These are phyloP conservation scores for Astrocystis sublimbata DNA, from an alignment of 495 filamentous ascomycete genomes.

Conservation along the genomic window DNA sequence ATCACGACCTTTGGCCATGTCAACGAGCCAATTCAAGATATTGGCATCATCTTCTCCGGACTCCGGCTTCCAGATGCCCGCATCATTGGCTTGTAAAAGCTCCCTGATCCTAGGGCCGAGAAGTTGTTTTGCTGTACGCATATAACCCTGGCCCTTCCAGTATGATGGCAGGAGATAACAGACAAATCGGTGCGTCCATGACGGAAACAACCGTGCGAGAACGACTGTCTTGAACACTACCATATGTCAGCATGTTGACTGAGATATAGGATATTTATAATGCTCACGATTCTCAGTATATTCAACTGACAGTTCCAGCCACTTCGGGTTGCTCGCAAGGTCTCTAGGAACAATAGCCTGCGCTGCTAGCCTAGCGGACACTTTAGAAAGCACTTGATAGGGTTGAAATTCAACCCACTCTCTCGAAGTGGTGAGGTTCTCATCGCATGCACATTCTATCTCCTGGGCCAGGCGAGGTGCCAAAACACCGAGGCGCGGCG, in stretches of 20 bases:
- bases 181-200: background rate
- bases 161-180: background rate
- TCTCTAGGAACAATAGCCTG: too few relatives aligned
- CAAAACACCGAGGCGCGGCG: conserved; percentile 2
- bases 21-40: conserved; percentile 5
- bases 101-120: background rate
- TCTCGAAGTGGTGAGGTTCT: background rate
- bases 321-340: too few relatives aligned
- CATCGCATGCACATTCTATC: background rate
- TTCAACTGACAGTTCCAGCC: too few relatives aligned
- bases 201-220: background rate
- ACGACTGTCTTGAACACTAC: background rate
- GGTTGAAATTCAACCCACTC: conserved; percentile 15
- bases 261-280: too few relatives aligned
- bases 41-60: background rate
- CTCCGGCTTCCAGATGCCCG: background rate
- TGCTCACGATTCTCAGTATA: too few relatives aligned
- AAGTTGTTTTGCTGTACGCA: background rate
- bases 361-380: background rate
- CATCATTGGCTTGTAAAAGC: background rate
- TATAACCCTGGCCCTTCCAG: background rate
- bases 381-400: background rate
- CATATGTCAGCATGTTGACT: background rate
- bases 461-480: conserved; percentile 1
- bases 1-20: conserved; percentile 8